phyloP scores from a whole-genome alignment of 257 asterid genomes.

The Petunia axillaris region DNA sequence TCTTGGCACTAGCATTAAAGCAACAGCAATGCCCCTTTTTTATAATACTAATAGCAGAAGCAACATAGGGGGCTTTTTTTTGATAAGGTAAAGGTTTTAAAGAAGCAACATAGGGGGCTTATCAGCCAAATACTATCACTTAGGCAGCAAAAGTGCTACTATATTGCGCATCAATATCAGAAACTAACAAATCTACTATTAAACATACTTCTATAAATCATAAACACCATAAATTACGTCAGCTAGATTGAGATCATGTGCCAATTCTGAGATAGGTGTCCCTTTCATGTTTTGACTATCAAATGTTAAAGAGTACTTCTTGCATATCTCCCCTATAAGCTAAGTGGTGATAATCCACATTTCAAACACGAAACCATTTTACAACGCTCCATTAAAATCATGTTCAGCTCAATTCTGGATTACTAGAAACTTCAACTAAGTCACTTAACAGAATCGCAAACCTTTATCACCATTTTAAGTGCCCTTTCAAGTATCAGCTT shows the following conservation, averaged over 20 bases:
- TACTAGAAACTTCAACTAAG: constrained; percentile 3
- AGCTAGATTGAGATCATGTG: not conserved
- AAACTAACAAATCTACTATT: constrained; percentile 6
- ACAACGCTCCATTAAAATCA: not conserved
- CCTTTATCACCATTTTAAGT: not conserved
- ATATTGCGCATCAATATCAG: not conserved
- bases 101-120: not conserved
- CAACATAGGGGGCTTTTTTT: not conserved
- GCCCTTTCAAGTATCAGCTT: not conserved
- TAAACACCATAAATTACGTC: not conserved
- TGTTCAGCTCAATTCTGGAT: not conserved
- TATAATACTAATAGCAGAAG: not conserved
- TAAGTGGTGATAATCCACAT: not conserved
- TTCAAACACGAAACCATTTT: not conserved
- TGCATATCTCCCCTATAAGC: not conserved
- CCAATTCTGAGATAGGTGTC: not conserved
- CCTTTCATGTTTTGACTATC: not conserved
- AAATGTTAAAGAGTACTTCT: not conserved
- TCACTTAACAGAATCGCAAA: not conserved
- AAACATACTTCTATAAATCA: not conserved
- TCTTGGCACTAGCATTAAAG: not conserved
- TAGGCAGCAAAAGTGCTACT: not conserved
- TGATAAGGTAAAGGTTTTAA: no score
- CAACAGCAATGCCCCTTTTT: not conserved
- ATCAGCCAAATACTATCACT: not conserved